phyloP scores from a whole-genome alignment of 2,329 filamentous ascomycete species.

The Cladosporium sp. region DNA sequence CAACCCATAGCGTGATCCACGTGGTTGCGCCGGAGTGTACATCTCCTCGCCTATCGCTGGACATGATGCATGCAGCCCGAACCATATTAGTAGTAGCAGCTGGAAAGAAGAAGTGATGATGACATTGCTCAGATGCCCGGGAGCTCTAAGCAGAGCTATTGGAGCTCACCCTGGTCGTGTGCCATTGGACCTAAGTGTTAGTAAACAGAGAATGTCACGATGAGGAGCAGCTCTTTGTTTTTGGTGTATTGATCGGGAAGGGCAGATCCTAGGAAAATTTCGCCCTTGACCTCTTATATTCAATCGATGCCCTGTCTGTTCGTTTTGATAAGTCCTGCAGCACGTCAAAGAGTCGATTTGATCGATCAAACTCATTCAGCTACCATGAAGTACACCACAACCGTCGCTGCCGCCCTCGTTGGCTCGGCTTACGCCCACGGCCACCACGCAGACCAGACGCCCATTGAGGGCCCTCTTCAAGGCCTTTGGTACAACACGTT shows the following conservation, averaged over 20 bases:
- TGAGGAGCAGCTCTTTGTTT: neutral
- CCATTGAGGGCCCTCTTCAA: constrained; percentile 65
- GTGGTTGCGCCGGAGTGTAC: neutral
- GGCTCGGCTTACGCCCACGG: constrained; percentile 57
- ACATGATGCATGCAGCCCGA: too few relatives aligned
- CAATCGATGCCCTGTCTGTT: neutral
- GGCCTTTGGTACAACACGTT: constrained; percentile 78
- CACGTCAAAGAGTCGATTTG: neutral
- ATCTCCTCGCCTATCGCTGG: constrained; percentile 17
- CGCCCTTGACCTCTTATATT: neutral
- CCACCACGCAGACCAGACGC: constrained; percentile 54
- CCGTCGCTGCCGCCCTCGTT: constrained; percentile 30
- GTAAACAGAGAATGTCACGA: constrained; percentile 9
- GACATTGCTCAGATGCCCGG: neutral
- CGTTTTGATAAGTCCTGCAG: neutral
- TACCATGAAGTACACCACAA: constrained; percentile 11
- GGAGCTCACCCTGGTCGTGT: neutral
- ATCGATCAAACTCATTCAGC: neutral
- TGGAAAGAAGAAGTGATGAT: neutral
- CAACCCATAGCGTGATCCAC: neutral
- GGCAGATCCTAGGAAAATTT: neutral
- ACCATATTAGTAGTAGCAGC: neutral
- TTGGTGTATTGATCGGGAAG: neutral
- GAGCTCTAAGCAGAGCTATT: neutral
- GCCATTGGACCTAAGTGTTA: neutral